A percentile compares a stretch with the other conserved stretches of the same genome.
Evolutionary conservation across 352 stramenopile genomes (phyloP).

Genomic region (Phytophthora gonapodyides): DNA sequence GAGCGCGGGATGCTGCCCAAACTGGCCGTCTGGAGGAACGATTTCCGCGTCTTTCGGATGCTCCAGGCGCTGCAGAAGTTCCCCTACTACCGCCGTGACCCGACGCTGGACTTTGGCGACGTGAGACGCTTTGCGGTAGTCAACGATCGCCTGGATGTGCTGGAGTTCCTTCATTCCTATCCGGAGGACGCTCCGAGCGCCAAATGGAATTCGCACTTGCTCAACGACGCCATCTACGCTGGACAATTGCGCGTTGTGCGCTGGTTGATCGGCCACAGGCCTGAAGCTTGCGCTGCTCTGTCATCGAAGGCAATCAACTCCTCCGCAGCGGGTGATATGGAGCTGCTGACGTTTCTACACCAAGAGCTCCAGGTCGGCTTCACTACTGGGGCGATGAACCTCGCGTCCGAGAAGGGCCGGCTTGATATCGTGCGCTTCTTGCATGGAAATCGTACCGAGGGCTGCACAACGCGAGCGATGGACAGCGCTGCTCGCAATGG

Average conservation of each 20-base stretch:
- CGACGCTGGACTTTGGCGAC: conserved; percentile 15
- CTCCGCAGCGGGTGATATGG: conserved; percentile 13
- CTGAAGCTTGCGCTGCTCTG: conserved; percentile 16
- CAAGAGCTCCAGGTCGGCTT: conserved; percentile 10
- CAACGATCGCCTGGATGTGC: conserved; percentile 7
- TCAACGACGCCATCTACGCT: conserved; percentile 16
- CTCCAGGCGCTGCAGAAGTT: conserved; percentile 10
- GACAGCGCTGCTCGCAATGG: conserved; percentile 15
- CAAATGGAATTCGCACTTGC: conserved; percentile 16
- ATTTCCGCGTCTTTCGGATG: conserved; percentile 12
- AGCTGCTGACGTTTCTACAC: conserved; percentile 21
- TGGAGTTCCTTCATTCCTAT: conserved; percentile 12
- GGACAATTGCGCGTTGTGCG: conserved; percentile 15
- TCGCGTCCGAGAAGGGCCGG: conserved; percentile 14
- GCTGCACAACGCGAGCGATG: conserved; percentile 12
- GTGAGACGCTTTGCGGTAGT: conserved; percentile 16
- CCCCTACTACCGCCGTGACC: conserved; percentile 9
- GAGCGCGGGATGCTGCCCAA: conserved; percentile 17
- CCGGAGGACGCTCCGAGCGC: conserved; percentile 2
- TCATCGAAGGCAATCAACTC: conserved; percentile 21
- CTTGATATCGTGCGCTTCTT: conserved; percentile 25
- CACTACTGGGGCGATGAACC: conserved; percentile 22
- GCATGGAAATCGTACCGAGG: conserved; percentile 16
- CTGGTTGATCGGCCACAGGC: conserved; percentile 8
- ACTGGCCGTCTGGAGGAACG: conserved; percentile 14